Percentiles rank a stretch among this genome's conserved stretches.
Conservation (phyloP, 306 rosid genomes). For the Trichosanthes truncata region DNA sequence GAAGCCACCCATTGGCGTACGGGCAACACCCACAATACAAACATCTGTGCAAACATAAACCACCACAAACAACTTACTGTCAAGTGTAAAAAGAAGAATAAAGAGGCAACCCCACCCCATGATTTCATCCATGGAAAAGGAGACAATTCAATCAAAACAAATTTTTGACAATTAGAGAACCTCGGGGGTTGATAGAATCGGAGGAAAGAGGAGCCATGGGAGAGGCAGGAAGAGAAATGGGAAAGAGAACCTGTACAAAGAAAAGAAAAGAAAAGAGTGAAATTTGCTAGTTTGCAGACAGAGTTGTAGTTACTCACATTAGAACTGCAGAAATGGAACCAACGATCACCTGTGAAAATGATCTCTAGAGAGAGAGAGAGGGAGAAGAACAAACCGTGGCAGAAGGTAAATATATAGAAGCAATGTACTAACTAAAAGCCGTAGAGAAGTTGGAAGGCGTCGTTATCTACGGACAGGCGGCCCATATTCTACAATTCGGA, state of each 20-base stretch:
- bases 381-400: not conserved
- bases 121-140: not conserved
- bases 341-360: not conserved
- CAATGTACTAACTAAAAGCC: not conserved
- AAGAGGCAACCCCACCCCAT: not conserved
- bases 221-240: not conserved
- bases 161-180: conserved; percentile 13
- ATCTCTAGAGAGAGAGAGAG: not conserved
- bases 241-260: not conserved
- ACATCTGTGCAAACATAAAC: conserved; percentile 41
- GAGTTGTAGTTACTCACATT: not conserved
- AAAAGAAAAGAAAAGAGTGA: not conserved
- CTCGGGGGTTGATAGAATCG: conserved; percentile 48
- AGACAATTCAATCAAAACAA: not conserved
- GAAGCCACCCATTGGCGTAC: conserved; percentile 82
- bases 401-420: not conserved
- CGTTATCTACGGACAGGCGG: not conserved
- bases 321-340: not conserved
- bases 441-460: not conserved
- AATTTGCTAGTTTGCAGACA: not conserved
- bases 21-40: conserved; percentile 84
- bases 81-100: not conserved
- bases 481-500: not conserved
- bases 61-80: not conserved
- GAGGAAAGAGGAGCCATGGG: conserved; percentile 45